These are phyloP conservation scores for Cladosporium sp. DNA, from an alignment of 2,329 filamentous ascomycete genomes.

Conservation along the genomic window DNA sequence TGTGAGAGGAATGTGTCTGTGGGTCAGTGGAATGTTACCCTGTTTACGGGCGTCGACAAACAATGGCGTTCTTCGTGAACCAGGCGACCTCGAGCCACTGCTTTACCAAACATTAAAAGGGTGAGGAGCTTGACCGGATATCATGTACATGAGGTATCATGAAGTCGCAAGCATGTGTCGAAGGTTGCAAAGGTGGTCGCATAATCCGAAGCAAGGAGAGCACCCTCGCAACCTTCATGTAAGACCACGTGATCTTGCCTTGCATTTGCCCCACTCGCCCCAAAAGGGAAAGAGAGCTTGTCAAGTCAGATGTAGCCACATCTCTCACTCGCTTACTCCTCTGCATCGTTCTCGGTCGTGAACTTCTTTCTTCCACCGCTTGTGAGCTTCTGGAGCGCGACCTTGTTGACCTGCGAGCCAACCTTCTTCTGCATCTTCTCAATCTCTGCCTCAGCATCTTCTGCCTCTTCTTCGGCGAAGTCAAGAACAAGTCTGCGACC, in stretches of 20 bases:
- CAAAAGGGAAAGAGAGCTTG: neutral
- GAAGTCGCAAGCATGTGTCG: constrained; percentile 18
- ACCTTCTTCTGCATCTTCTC: constrained; percentile 97
- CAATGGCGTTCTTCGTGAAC: constrained; percentile 16
- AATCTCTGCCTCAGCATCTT: constrained; percentile 94
- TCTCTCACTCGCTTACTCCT: constrained; percentile 13
- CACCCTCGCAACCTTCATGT: constrained; percentile 4
- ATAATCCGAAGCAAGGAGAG: constrained; percentile 28
- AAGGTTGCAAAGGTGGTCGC: constrained; percentile 27
- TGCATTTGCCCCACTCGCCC: constrained; percentile 6
- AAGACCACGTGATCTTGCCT: constrained; percentile 12
- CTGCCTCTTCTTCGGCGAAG: constrained; percentile 82
- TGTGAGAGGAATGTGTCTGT: constrained; percentile 17
- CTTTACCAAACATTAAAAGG: neutral
- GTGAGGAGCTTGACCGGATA: neutral
- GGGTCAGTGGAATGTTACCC: constrained; percentile 18
- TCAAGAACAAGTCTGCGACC: constrained; percentile 87
- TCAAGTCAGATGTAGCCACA: neutral
- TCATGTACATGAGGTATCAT: neutral
- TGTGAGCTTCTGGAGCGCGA: constrained; percentile 84
- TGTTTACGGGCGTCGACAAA: constrained; percentile 8
- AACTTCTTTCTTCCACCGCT: constrained; percentile 83
- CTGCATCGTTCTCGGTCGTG: constrained; percentile 45
- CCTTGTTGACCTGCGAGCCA: constrained; percentile 83
- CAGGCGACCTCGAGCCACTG: neutral